phyloP scores from a whole-genome alignment of 495 filamentous ascomycete genomes.

The Alectoria sarmentosa region DNA sequence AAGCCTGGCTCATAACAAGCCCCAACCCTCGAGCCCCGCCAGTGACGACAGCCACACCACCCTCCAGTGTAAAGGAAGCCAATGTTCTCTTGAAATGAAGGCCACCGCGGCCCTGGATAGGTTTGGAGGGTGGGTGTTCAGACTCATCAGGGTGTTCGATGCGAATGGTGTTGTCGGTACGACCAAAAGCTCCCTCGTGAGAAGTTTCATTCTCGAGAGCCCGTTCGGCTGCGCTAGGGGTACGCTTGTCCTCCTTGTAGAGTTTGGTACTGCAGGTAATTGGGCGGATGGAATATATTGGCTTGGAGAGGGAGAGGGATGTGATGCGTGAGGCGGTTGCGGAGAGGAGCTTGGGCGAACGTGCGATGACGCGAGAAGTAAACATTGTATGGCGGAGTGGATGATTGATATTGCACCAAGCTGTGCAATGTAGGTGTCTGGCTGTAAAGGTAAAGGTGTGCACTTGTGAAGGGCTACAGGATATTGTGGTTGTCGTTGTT shows the following conservation, averaged over 20 bases:
- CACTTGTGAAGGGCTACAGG: not conserved
- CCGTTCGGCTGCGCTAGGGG: conserved; percentile 16
- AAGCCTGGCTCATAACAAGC: conserved; percentile 84
- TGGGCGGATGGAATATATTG: conserved; percentile 22
- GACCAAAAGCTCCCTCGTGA: conserved; percentile 52
- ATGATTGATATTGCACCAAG: conserved; percentile 3
- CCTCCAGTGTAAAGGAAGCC: conserved; percentile 71
- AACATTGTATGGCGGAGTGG: conserved; percentile 7
- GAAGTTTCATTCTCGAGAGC: conserved; percentile 21
- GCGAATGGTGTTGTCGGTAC: conserved; percentile 68
- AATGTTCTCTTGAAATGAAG: conserved; percentile 65
- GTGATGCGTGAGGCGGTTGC: conserved; percentile 9
- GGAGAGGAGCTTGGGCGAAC: conserved; percentile 8
- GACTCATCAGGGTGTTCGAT: conserved; percentile 69
- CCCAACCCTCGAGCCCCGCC: conserved; percentile 82
- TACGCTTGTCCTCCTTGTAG: conserved; percentile 27
- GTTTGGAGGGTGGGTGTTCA: conserved; percentile 55
- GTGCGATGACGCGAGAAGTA: conserved; percentile 14
- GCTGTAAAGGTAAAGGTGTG: not conserved
- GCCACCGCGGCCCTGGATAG: conserved; percentile 65
- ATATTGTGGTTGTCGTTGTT: not conserved
- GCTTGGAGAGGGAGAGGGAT: conserved; percentile 13
- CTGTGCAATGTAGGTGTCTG: not conserved
- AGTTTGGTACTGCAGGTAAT: conserved; percentile 26
- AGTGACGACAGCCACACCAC: conserved; percentile 70